Percentiles rank a stretch among this genome's conserved stretches.
These are phyloP conservation scores for Coelastrella sp. DNA, from an alignment of 139 green algal species.

Conservation along the genomic window DNA sequence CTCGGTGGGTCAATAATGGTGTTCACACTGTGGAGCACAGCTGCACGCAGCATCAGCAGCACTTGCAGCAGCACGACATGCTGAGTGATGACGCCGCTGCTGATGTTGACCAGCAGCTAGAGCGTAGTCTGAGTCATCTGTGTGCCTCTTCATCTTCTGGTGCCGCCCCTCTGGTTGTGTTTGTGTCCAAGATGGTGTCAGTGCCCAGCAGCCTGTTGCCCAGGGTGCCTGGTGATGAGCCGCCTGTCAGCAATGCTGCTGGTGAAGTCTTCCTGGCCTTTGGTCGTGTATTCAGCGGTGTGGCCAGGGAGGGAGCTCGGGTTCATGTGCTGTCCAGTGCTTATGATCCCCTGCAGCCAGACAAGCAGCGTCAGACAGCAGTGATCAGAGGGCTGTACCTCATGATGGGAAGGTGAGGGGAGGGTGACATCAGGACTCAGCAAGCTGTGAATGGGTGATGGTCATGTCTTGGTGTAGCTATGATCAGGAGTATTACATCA, in stretches of 20 bases:
- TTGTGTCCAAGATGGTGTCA: conserved; percentile 96
- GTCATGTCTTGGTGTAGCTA: no score
- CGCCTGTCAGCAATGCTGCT: background rate
- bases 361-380: conserved; percentile 56
- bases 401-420: conserved; percentile 96
- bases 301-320: conserved; percentile 66
- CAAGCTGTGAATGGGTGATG: no score
- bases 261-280: conserved; percentile 91
- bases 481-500: no score
- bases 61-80: background rate
- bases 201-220: conserved; percentile 77
- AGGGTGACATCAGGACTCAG: no score
- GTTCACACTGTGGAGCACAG: background rate
- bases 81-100: background rate
- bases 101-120: conserved; percentile 51
- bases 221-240: conserved; percentile 29
- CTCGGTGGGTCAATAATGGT: no score
- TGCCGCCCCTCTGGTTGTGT: conserved; percentile 83
- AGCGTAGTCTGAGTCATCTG: conserved; percentile 38
- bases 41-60: conserved; percentile 2
- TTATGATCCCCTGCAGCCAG: conserved; percentile 73
- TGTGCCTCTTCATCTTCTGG: conserved; percentile 34
- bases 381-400: conserved; percentile 85
- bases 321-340: conserved; percentile 84
- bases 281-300: conserved; percentile 88